Conservation (phyloP, 345 rosid species). For the Eucalyptus erythrocorys region DNA sequence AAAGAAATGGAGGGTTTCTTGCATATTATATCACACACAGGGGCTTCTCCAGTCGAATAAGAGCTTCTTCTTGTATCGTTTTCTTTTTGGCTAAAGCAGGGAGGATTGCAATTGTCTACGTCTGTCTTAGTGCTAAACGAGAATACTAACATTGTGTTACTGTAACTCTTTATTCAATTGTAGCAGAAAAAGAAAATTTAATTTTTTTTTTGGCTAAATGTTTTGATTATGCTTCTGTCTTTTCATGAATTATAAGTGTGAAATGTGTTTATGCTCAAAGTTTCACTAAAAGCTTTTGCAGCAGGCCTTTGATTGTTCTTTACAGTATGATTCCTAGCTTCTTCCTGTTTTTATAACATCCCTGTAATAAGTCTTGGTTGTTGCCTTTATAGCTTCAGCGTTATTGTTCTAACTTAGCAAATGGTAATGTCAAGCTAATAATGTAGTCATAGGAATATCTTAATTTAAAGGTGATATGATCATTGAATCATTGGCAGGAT, state of each 20-base stretch:
- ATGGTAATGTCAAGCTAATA: neutral
- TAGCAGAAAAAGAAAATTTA: no score
- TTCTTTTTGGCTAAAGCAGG: no score
- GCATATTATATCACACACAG: no score
- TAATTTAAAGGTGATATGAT: neutral
- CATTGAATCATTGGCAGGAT: constrained; percentile 10
- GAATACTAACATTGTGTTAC: no score
- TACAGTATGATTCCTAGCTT: neutral
- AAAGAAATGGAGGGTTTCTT: no score
- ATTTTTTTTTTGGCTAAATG: neutral
- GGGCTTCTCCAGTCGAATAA: no score
- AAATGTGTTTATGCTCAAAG: neutral
- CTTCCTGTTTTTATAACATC: neutral
- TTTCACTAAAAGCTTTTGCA: neutral
- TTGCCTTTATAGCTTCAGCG: neutral
- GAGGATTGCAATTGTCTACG: no score
- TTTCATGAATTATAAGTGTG: neutral
- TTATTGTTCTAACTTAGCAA: neutral
- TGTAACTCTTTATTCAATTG: no score
- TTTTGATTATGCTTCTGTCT: neutral
- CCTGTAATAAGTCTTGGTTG: neutral
- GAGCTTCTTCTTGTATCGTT: no score
- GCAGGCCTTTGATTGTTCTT: neutral
- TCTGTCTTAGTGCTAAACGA: no score
- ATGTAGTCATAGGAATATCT: neutral